Base-by-base conservation (phyloP, 345 rosid genomes). In the Arabis alpina region DNA sequence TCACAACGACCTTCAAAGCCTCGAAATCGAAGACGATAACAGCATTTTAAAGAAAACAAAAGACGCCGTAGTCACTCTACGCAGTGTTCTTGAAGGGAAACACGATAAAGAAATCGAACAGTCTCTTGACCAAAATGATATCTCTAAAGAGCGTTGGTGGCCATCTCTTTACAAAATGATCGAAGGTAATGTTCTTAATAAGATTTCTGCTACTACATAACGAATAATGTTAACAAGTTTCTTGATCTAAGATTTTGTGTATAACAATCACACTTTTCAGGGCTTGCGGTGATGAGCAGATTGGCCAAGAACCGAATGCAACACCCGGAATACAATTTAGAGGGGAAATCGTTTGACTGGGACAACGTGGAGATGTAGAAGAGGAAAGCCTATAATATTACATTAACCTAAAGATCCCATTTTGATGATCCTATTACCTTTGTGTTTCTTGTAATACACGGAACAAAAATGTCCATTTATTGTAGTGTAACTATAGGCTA, bases 121-220 rank as follows among this genome's bases (percentile, higher is more conserved):
- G 34, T 58, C 92, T 0, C 79, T 94, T 53, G 58, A 73, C 48
- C 82, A 79, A 69, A 48, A 48, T 54, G 79, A 85, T 48, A 80
- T 89, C 60, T 74, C 96, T 24, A 77, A 70, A 69, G 93, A 89
- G 30, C 69, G 93, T 74, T 91, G 99, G 99, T 88, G 96, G 96
- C 84, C 97, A 6, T 76, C 97, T 54, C 86, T 94, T 51, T 88
- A 89, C 86, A 84, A 73, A 79, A 81, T 91, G 82, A 72, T 94
- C 53, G 96, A 91, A 91, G 99, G 99, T 91, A 82, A 55, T 19
- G 23, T 19, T 19, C 23, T 19, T 19, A 0, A 25, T 28, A 16
- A 54, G 36, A 53, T 61, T 54, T 12, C 6, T 28, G 39, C 27
- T 56, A 19, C 39, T 19, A 23, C 10, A 42, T 43, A 16, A 41